These are phyloP conservation scores for Rosellinia necatrix DNA, from an alignment of 2,329 filamentous ascomycete genomes.

Conservation along the genomic window DNA sequence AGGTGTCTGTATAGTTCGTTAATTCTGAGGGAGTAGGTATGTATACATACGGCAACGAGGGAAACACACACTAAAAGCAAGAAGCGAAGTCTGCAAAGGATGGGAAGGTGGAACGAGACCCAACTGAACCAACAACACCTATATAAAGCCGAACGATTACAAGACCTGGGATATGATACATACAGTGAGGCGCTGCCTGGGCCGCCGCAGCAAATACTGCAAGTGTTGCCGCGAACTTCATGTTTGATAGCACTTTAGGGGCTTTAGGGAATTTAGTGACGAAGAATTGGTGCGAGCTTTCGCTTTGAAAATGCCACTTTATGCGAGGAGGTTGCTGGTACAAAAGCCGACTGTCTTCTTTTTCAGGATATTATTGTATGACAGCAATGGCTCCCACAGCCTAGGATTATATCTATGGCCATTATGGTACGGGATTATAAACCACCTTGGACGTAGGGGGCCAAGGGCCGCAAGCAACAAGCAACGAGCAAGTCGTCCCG, in stretches of 20 bases:
- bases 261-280: no score
- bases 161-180: slow-evolving; percentile 10
- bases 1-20: slow-evolving; percentile 34
- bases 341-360: background rate
- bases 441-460: background rate
- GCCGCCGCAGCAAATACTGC: slow-evolving; percentile 28
- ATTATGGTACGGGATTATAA: background rate
- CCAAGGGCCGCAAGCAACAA: slow-evolving; percentile 1
- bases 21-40: background rate
- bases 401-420: background rate
- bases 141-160: no score
- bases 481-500: background rate
- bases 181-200: slow-evolving; percentile 39
- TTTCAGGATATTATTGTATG: background rate
- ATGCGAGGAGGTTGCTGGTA: background rate
- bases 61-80: background rate
- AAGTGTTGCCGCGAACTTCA: slow-evolving; percentile 29
- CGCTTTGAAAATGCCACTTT: background rate
- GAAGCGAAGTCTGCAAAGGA: no score
- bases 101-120: background rate
- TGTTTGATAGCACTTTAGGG: slow-evolving; percentile 28
- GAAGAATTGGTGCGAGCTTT: background rate
- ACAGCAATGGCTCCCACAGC: background rate
- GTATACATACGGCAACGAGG: background rate
- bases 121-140: background rate